Evolutionary conservation across 2,329 filamentous ascomycete species (phyloP).

Genomic region (Fusarium xylarioides): DNA sequence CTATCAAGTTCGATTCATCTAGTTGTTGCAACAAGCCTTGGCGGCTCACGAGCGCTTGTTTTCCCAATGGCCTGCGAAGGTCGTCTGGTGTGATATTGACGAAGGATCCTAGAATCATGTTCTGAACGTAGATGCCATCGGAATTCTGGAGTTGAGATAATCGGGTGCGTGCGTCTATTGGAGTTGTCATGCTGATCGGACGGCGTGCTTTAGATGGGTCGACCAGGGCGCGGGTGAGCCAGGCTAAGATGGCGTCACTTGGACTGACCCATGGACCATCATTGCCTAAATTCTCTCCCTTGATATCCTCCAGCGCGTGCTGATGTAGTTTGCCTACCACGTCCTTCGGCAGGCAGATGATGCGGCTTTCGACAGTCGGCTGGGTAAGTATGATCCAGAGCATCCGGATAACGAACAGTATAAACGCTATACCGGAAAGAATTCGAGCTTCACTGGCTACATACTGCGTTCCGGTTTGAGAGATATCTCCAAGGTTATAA

Average conservation of each 20-base stretch:
- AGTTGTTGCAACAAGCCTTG: neutral
- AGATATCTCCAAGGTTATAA: neutral
- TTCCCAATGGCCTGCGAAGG: accelerated
- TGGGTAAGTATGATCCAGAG: neutral
- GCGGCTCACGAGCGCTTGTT: neutral
- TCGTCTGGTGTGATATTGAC: neutral
- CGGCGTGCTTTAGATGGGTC: accelerated
- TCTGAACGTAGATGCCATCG: neutral
- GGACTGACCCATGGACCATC: neutral
- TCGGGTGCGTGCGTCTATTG: neutral
- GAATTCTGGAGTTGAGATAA: accelerated
- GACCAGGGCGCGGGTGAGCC: neutral
- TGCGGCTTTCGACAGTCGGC: neutral
- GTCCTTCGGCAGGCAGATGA: neutral
- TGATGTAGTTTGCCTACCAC: neutral
- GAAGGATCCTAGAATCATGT: neutral
- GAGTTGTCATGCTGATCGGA: neutral
- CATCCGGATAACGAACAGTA: neutral
- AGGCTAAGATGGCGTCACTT: neutral
- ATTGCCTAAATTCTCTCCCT: accelerated
- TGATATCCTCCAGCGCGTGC: neutral
- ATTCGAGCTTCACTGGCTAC: neutral
- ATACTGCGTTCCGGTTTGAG: accelerated
- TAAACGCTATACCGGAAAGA: neutral
- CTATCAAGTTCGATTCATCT: neutral